These are phyloP conservation scores for Prototheca stagnorum DNA, from an alignment of 163 green algal genomes.

Conservation along the genomic window DNA sequence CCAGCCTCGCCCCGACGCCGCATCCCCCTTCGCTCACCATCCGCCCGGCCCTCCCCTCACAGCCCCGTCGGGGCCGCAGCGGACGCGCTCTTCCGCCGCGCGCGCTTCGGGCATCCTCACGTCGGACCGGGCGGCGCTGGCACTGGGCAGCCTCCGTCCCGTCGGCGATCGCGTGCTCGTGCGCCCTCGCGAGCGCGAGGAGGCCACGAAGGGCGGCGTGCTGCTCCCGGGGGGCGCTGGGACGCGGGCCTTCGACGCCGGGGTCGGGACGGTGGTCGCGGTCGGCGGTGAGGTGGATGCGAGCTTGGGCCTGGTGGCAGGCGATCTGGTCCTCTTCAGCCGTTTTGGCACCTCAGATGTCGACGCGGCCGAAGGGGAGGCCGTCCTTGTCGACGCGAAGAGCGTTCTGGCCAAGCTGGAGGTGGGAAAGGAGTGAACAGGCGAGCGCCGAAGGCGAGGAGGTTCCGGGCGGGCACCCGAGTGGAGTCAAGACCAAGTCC, in stretches of 20 bases:
- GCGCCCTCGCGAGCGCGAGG: conserved; percentile 14
- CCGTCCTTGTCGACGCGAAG: conserved; percentile 25
- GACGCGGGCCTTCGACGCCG: conserved; percentile 12
- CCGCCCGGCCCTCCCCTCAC: too few relatives aligned
- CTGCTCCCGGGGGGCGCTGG: conserved; percentile 10
- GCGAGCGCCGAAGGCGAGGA: not conserved
- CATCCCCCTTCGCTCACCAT: too few relatives aligned
- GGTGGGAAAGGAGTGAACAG: not conserved
- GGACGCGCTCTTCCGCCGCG: too few relatives aligned
- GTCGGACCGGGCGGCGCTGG: too few relatives aligned
- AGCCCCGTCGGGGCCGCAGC: too few relatives aligned
- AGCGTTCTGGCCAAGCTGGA: conserved; percentile 22
- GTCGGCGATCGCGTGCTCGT: conserved; percentile 27
- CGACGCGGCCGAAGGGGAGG: conserved; percentile 15
- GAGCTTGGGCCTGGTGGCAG: conserved; percentile 15
- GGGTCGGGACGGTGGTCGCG: conserved; percentile 24
- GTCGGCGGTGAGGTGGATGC: conserved; percentile 23
- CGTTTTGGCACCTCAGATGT: conserved; percentile 27
- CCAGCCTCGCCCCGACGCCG: too few relatives aligned
- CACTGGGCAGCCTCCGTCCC: too few relatives aligned
- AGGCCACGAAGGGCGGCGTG: conserved; percentile 22
- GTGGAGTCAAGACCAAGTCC: not conserved
- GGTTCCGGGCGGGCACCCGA: not conserved
- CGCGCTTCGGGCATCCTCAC: too few relatives aligned
- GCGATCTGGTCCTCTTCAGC: conserved; percentile 25